Evolutionary conservation across 2,329 filamentous ascomycete species (phyloP).

Genomic region (Aspergillus persii): DNA sequence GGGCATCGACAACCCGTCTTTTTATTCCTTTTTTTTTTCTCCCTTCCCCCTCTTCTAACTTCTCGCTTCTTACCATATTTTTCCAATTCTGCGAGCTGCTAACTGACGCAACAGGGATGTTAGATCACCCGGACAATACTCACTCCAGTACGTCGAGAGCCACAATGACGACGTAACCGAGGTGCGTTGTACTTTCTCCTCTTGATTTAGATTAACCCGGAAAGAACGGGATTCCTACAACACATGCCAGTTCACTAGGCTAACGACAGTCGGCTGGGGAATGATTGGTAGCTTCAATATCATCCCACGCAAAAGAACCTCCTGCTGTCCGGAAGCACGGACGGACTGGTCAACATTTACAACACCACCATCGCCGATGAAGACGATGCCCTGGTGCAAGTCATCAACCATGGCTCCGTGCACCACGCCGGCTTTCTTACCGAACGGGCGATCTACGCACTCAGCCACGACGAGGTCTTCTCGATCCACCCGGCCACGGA

Average conservation of each 20-base stretch:
- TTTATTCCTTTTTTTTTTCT: background rate
- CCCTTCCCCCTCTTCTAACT: background rate
- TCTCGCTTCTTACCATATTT: background rate
- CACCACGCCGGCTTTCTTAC: slow-evolving; percentile 61
- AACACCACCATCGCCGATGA: slow-evolving; percentile 57
- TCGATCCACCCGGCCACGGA: slow-evolving; percentile 56
- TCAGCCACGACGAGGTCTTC: slow-evolving; percentile 62
- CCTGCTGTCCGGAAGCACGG: slow-evolving; percentile 61
- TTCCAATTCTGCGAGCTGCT: slow-evolving; percentile 17
- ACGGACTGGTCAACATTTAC: slow-evolving; percentile 62
- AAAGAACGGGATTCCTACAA: background rate
- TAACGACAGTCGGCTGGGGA: background rate
- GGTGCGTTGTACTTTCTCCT: slow-evolving; percentile 29
- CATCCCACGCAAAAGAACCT: slow-evolving; percentile 53
- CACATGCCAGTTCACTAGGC: slow-evolving; percentile 19
- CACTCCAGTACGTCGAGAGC: slow-evolving; percentile 45
- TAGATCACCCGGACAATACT: slow-evolving; percentile 35
- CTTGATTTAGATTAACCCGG: background rate
- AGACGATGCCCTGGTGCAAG: slow-evolving; percentile 61
- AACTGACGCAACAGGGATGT: slow-evolving; percentile 41
- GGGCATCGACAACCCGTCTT: background rate
- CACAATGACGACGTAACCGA: slow-evolving; percentile 61
- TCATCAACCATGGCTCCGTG: slow-evolving; percentile 62
- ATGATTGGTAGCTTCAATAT: slow-evolving; percentile 43
- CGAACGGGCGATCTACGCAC: slow-evolving; percentile 52